phyloP scores from a whole-genome alignment of 805 yeast species.

The Isabelozyma pseudorhagii region DNA sequence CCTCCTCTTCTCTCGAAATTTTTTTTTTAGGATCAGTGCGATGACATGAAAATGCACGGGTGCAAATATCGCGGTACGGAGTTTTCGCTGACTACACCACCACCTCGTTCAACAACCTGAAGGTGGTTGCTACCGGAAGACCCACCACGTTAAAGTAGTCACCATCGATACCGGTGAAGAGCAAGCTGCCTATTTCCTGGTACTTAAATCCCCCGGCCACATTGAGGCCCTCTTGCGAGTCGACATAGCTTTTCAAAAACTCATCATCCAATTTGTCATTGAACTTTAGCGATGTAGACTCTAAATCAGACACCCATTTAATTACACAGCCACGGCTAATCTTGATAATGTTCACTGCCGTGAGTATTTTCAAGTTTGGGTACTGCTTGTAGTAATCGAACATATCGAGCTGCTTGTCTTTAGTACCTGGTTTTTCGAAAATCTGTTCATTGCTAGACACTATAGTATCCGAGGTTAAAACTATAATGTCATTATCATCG shows the following conservation, averaged over 20 bases:
- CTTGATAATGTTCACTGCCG: conserved; percentile 28
- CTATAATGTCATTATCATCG: conserved; percentile 5
- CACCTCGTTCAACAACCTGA: conserved; percentile 35
- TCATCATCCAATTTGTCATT: conserved; percentile 44
- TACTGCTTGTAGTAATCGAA: conserved; percentile 18
- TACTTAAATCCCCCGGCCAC: conserved; percentile 94
- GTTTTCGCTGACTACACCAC: not conserved
- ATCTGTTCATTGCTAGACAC: conserved; percentile 55
- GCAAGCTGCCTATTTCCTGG: conserved; percentile 68
- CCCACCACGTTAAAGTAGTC: conserved; percentile 89
- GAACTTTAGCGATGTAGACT: conserved; percentile 47
- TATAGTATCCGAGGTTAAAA: conserved; percentile 80
- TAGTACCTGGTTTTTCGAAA: conserved; percentile 70
- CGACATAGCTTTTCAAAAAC: conserved; percentile 61
- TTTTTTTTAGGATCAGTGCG: not conserved
- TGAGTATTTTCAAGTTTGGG: conserved; percentile 27
- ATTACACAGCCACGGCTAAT: conserved; percentile 6
- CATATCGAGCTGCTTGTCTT: conserved; percentile 25
- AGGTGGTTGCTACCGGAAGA: conserved; percentile 65
- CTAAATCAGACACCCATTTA: conserved; percentile 9
- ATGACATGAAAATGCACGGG: not conserved
- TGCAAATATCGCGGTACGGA: not conserved
- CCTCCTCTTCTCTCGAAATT: conserved; percentile 1
- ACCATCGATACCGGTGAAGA: conserved; percentile 66
- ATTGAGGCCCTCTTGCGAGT: conserved; percentile 65